phyloP scores from a whole-genome alignment of 1,139 yeast genomes.

The Magnusiomyces tetraspermus region DNA sequence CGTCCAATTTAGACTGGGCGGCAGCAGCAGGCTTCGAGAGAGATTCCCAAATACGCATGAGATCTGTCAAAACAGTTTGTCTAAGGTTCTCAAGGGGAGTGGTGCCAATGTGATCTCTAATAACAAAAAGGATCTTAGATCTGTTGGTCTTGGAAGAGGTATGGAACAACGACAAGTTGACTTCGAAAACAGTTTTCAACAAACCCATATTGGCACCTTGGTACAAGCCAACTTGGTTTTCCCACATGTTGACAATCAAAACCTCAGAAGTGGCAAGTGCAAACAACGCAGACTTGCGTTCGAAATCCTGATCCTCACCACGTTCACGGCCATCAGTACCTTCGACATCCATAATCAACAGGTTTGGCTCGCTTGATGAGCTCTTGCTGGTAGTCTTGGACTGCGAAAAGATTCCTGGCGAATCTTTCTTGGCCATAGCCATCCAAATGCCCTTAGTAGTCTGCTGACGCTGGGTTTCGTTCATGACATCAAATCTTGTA shows the following conservation, averaged over 20 bases:
- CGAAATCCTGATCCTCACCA: slow-evolving; percentile 97
- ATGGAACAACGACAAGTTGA: slow-evolving; percentile 72
- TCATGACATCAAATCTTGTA: slow-evolving; percentile 89
- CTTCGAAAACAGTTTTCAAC: slow-evolving; percentile 91
- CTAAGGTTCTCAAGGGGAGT: slow-evolving; percentile 73
- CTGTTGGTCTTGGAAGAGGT: slow-evolving; percentile 38
- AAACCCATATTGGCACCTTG: slow-evolving; percentile 98
- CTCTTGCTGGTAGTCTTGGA: slow-evolving; percentile 10
- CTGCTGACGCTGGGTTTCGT: slow-evolving; percentile 60
- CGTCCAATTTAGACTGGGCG: slow-evolving; percentile 46
- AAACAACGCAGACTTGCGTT: slow-evolving; percentile 89
- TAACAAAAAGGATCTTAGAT: slow-evolving; percentile 73
- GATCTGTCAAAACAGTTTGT: slow-evolving; percentile 57
- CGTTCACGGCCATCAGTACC: slow-evolving; percentile 98
- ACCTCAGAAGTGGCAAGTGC: slow-evolving; percentile 90
- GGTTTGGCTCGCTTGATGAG: slow-evolving; percentile 16
- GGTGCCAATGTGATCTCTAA: slow-evolving; percentile 82
- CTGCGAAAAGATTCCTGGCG: not conserved
- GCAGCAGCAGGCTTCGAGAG: slow-evolving; percentile 53
- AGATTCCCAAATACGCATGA: slow-evolving; percentile 67
- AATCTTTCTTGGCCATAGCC: slow-evolving; percentile 38
- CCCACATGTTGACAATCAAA: slow-evolving; percentile 90
- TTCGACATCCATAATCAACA: slow-evolving; percentile 92
- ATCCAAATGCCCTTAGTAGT: slow-evolving; percentile 96
- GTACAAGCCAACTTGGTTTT: slow-evolving; percentile 89